Evolutionary conservation across 2,329 filamentous ascomycete species (phyloP), one percentile per base, ranked within the genome.

Genomic region (Aspergillus sp.): DNA sequence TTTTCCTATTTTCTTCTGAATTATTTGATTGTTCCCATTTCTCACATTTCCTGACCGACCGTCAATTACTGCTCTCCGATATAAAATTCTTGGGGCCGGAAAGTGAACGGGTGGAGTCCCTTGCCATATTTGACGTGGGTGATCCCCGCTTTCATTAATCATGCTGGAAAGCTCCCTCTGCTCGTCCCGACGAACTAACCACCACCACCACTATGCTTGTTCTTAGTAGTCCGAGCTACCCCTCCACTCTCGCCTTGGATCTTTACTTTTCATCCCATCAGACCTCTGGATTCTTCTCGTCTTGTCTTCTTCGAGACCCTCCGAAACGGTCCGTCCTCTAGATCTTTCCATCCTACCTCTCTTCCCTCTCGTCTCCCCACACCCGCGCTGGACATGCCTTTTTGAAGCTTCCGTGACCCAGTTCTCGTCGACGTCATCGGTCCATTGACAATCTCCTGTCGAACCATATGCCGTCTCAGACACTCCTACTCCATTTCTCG

Each of bases 401-500:
- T 38, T 38, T 38, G 52, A 61, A 64, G 58, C 61, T 65, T 56
- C 60, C 61, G 65, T 62, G 59, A 55, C 56, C 56, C 56, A 61
- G 56, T 56, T 66, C 57, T 69, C 66, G 65, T 70, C 67, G 65
- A 70, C 67, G 68, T 71, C 68, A 70, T 70, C 65, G 65, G 57
- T 52, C 57, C 60, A 60, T 62, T 65, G 60, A 60, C 11, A 13
- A n/a, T 42, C 57, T 54, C 41, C 52, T 54, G 47, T 26, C 41
- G 19, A 57, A 46, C 53, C 59, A 56, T 55, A 61, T 61, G 61
- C 53, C 57, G 48, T 53, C 45, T 48, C 40, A 48, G 50, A 36
- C 40, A 24, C 36, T 50, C 38, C 33, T 53, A 43, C 49, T 36
- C 53, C 43, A 40, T 49, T 58, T 54, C 42, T 38, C 49, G 46